phyloP scores from a whole-genome alignment of 352 stramenopile genomes.

The Globisporangium apiculatum region DNA sequence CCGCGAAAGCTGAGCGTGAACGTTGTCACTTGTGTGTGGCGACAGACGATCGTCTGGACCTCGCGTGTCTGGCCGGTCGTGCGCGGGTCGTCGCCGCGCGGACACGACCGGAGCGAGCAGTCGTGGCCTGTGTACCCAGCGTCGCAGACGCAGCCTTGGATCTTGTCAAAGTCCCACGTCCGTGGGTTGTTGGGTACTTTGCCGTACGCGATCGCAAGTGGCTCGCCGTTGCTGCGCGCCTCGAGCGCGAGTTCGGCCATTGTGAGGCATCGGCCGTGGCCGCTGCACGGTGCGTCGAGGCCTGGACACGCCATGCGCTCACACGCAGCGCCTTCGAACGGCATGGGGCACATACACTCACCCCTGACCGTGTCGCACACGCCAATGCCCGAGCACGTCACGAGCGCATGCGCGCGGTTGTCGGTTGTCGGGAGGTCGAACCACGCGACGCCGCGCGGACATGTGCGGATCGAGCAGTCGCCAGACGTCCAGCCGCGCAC shows the following conservation, averaged over 20 bases:
- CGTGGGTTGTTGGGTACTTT: constrained; percentile 52
- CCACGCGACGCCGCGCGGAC: constrained; percentile 52
- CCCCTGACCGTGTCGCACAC: constrained; percentile 54
- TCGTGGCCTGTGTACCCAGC: constrained; percentile 77
- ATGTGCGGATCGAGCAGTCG: constrained; percentile 68
- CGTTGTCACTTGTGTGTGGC: constrained; percentile 26
- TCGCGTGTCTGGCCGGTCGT: constrained; percentile 53
- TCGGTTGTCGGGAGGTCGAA: constrained; percentile 52
- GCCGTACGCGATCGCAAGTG: constrained; percentile 50
- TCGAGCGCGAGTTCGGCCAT: constrained; percentile 55
- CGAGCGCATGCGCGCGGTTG: constrained; percentile 46
- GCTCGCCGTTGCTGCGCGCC: constrained; percentile 42
- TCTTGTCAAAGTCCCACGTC: constrained; percentile 86
- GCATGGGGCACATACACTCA: constrained; percentile 52
- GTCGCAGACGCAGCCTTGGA: constrained; percentile 87
- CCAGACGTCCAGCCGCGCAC: constrained; percentile 47
- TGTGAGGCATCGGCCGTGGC: constrained; percentile 59
- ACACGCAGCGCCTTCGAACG: constrained; percentile 63
- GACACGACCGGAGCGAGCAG: constrained; percentile 60
- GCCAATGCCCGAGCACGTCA: constrained; percentile 57
- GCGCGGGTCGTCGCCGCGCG: constrained; percentile 59
- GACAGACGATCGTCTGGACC: constrained; percentile 54
- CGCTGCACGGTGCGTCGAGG: constrained; percentile 45
- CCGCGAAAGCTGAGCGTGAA: constrained; percentile 71
- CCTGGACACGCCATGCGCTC: constrained; percentile 64